These are phyloP conservation scores for Diaporthe citrichinensis DNA, from an alignment of 2,329 filamentous ascomycete genomes.

Conservation along the genomic window DNA sequence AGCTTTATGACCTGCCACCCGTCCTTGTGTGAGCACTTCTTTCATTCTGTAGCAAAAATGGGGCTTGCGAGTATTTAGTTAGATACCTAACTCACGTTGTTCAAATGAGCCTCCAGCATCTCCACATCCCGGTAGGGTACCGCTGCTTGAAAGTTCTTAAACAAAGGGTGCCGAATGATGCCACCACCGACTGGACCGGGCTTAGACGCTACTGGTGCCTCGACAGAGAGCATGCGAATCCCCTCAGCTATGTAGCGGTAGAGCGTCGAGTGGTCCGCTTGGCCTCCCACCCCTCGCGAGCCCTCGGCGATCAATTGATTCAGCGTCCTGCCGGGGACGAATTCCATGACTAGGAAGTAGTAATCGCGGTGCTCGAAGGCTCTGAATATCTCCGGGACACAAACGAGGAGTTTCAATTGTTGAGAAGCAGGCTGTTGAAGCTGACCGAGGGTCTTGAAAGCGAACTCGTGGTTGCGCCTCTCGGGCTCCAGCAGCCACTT, in stretches of 20 bases:
- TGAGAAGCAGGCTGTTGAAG: not conserved
- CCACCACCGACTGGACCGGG: not conserved
- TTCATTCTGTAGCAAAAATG: no score
- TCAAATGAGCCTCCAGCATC: not conserved
- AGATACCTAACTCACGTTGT: constrained; percentile 15
- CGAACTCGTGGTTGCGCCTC: constrained; percentile 19
- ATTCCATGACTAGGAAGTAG: constrained; percentile 10
- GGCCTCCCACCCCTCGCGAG: no score
- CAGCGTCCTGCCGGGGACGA: not conserved
- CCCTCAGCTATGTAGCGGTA: not conserved
- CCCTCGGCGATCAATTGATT: no score
- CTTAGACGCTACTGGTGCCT: not conserved
- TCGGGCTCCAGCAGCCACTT: constrained; percentile 1
- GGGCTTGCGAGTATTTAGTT: no score
- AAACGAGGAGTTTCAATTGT: not conserved
- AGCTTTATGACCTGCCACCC: no score
- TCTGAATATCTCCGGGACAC: not conserved
- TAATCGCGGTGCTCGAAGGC: not conserved
- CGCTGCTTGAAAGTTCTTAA: not conserved
- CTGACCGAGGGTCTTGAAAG: not conserved
- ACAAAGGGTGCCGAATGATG: not conserved
- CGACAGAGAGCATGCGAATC: not conserved
- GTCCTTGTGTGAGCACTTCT: no score
- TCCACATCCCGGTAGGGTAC: not conserved
- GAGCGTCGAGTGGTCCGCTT: not conserved